phyloP scores from a whole-genome alignment of 768 basidiomycete species.

The Omphalotus guepiniiformis region DNA sequence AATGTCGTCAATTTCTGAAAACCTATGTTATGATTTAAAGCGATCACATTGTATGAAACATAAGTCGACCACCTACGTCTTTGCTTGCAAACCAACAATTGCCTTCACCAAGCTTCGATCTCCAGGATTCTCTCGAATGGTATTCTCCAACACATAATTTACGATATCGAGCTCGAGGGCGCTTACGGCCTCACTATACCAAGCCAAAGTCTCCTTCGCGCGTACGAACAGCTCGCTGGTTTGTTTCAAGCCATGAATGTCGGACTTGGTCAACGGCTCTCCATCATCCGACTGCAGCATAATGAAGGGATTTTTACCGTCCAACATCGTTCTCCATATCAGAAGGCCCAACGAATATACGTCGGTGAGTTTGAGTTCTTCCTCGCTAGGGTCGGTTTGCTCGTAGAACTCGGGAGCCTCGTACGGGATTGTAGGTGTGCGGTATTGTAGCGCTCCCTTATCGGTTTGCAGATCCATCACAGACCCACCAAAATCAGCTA shows the following conservation, averaged over 20 bases:
- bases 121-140: neutral
- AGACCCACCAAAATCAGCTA: slow-evolving; percentile 11
- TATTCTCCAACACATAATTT: slow-evolving; percentile 4
- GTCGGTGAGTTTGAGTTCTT: slow-evolving; percentile 7
- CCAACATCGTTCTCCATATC: slow-evolving; percentile 8
- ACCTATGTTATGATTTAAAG: neutral
- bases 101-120: neutral
- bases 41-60: too few species aligned
- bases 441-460: neutral
- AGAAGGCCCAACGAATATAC: slow-evolving; percentile 10
- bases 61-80: neutral
- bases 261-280: neutral
- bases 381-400: neutral
- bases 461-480: slow-evolving; percentile 9
- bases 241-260: neutral
- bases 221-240: neutral
- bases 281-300: neutral
- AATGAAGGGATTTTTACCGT: slow-evolving; percentile 3
- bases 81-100: neutral
- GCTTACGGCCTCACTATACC: neutral
- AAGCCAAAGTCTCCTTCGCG: neutral
- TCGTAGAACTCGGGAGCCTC: slow-evolving; percentile 6
- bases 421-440: slow-evolving; percentile 5
- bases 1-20: neutral
- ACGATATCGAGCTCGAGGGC: neutral